Evolutionary conservation across 257 asterid genomes (phyloP).

Genomic region (Penstemon eatonii): DNA sequence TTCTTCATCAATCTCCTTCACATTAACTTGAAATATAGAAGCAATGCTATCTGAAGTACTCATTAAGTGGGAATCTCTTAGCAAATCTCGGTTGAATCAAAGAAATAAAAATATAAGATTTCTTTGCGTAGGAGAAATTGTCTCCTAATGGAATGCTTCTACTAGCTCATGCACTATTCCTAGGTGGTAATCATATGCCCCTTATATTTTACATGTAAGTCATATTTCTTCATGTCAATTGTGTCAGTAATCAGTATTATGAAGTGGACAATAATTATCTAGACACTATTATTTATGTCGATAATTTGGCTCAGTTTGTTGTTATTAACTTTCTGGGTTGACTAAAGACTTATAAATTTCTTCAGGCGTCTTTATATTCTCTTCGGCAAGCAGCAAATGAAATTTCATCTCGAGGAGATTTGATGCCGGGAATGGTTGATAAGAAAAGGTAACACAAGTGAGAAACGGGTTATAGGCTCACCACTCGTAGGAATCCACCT

Average conservation of each 20-base stretch:
- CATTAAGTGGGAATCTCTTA: background rate
- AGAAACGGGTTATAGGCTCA: too few relatives aligned
- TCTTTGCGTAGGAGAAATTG: background rate
- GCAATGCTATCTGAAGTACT: background rate
- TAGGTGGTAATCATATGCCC: background rate
- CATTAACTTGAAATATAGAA: too few relatives aligned
- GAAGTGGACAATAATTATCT: constrained; percentile 12
- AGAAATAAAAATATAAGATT: background rate
- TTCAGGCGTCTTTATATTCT: constrained; percentile 88
- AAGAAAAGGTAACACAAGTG: too few relatives aligned
- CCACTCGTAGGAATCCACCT: too few relatives aligned
- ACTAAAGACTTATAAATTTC: constrained; percentile 34
- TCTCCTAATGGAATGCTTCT: background rate
- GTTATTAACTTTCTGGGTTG: constrained; percentile 22
- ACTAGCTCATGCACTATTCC: background rate
- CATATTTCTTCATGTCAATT: background rate
- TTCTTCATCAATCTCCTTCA: too few relatives aligned
- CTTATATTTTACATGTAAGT: background rate
- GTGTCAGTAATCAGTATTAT: background rate
- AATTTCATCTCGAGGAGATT: constrained; percentile 90
- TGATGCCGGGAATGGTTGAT: too few relatives aligned
- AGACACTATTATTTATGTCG: constrained; percentile 1
- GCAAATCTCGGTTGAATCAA: background rate
- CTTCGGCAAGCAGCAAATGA: constrained; percentile 86
- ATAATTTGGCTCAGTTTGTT: constrained; percentile 18